Evolutionary conservation across 176 grass and related monocot genomes (phyloP), one percentile per base, ranked within the genome.

Genomic region (Dendrocalamus sinicus): DNA sequence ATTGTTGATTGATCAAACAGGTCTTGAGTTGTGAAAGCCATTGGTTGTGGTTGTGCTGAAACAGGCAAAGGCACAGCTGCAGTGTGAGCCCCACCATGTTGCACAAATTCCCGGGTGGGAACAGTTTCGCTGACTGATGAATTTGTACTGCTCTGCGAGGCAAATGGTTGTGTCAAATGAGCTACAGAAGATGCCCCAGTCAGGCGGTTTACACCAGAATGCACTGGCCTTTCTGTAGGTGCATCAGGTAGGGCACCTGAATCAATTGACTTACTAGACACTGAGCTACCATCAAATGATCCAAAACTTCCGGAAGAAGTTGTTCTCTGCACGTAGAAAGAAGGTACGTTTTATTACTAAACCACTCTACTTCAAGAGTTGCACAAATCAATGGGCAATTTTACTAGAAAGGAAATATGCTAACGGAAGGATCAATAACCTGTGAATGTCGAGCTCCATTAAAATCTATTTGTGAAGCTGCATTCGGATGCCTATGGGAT

Each of bases 231-330:
- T 76, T 91, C 89, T 85, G 62, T 85, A 70, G 75, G 85, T 81
- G 70, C 84, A 85, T 94, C 89, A 86, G 87, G 58, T 32, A 51
- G 23, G 59, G 79, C 51, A 77, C 78, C 67, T 55, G 88, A 92
- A 89, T 92, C 91, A 63, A 54, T 35, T 75, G 89, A 90, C 59
- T 90, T 90, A 54, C 86, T 86, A 82, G 84, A 90, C 19, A 32
- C 9, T 67, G 79, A 87, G 75, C 75, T 87, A 39, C 85, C 89
- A 43, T 91, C 89, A 77, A 92, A 97, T 17, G 91, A 98, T 87
- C 90, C 93, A 86, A 92, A 92, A 85, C 93, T 98, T 82, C 93
- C 91, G 67, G 93, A 89, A 75, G 96, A 98, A 81, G 76, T 24
- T 57, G 90, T 98, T 88, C 96, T 90, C 96, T 98, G 91, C 74